These are phyloP conservation scores for Taphrina communis DNA, from an alignment of 1,139 yeast species.

Conservation along the genomic window DNA sequence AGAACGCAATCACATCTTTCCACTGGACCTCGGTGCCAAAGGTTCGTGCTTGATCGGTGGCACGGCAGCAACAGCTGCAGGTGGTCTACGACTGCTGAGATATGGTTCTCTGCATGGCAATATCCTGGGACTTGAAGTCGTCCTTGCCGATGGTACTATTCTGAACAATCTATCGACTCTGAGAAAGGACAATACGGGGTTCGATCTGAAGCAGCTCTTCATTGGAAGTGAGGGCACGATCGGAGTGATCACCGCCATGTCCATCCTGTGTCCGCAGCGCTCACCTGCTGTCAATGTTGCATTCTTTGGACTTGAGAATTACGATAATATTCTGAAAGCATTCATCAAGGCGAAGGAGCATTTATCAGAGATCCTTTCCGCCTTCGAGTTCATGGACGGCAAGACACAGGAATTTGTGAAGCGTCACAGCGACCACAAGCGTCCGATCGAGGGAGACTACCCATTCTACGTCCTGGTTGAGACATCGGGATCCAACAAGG, in stretches of 20 bases:
- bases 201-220: conserved; percentile 86
- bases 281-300: conserved; percentile 89
- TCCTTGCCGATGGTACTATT: conserved; percentile 84
- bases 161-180: conserved; percentile 79
- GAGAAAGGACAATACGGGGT: conserved; percentile 89
- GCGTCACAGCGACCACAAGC: conserved; percentile 57
- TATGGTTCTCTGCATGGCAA: conserved; percentile 94
- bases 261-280: conserved; percentile 89
- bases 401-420: conserved; percentile 71
- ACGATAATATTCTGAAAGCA: conserved; percentile 80
- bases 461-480: conserved; percentile 92
- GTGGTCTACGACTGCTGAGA: conserved; percentile 84
- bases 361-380: conserved; percentile 83
- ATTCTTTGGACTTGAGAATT: conserved; percentile 79
- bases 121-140: conserved; percentile 89
- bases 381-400: conserved; percentile 93
- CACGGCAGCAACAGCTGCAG: conserved; percentile 94
- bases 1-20: conserved; percentile 86
- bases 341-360: conserved; percentile 80
- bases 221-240: conserved; percentile 94
- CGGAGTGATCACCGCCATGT: conserved; percentile 88
- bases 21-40: conserved; percentile 93
- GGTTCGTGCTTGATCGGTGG: conserved; percentile 98
- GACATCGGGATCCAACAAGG: conserved; percentile 90
- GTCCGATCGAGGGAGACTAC: conserved; percentile 80